Evolutionary conservation across 192 early-diverging fungal genomes (phyloP).

Genomic region (Coemansia interrupta): DNA sequence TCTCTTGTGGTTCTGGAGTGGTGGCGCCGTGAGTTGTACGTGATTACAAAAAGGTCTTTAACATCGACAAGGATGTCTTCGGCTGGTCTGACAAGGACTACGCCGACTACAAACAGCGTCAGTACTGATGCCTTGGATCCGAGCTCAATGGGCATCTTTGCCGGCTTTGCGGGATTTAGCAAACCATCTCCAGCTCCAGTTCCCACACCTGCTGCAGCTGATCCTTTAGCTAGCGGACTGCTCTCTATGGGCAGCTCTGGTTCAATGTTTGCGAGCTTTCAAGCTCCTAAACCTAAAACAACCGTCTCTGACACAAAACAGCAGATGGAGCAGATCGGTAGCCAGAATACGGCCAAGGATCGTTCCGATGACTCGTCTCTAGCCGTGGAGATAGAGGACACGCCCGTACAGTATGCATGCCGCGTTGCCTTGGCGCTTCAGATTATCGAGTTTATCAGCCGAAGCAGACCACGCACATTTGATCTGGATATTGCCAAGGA

Average conservation of each 20-base stretch:
- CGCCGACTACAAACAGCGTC: neutral
- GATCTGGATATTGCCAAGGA: slow-evolving; percentile 28
- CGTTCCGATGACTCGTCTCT: slow-evolving; percentile 13
- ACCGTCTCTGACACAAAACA: neutral
- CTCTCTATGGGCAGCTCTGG: slow-evolving; percentile 39
- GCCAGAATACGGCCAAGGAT: neutral
- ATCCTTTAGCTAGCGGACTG: slow-evolving; percentile 28
- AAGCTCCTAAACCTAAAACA: neutral
- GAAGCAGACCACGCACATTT: neutral
- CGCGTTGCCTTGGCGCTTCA: slow-evolving; percentile 48
- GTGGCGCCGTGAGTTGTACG: slow-evolving; percentile 46
- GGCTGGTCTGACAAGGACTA: neutral
- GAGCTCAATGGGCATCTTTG: slow-evolving; percentile 25
- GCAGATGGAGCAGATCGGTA: neutral
- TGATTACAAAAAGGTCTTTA: slow-evolving; percentile 13
- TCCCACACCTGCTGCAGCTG: slow-evolving; percentile 3
- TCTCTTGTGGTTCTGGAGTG: slow-evolving; percentile 51
- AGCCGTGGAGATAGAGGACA: slow-evolving; percentile 50
- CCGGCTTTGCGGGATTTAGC: slow-evolving; percentile 25
- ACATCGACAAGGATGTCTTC: neutral
- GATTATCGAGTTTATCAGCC: slow-evolving; percentile 37
- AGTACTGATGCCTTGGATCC: slow-evolving; percentile 18
- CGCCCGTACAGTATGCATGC: slow-evolving; percentile 49
- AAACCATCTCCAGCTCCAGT: neutral
- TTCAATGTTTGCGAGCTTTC: slow-evolving; percentile 17